Evolutionary conservation across 2,329 filamentous ascomycete species (phyloP).

Genomic region (Xylaria sp.): DNA sequence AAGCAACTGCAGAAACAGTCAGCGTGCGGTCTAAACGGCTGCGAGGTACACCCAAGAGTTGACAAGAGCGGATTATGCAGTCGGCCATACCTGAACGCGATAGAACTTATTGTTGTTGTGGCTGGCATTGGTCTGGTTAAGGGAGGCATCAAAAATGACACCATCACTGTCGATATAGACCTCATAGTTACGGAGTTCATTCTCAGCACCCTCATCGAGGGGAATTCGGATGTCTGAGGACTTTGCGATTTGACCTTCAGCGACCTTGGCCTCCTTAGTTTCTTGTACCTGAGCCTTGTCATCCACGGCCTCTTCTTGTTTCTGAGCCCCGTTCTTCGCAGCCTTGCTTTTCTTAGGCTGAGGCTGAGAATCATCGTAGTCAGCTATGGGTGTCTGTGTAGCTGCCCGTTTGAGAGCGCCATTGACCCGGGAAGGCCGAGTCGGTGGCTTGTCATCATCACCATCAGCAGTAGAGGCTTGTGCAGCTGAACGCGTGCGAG

Average conservation of each 20-base stretch:
- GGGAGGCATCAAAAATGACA: conserved; percentile 75
- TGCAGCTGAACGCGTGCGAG: no score
- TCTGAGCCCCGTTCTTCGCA: conserved; percentile 27
- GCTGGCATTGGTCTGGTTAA: conserved; percentile 75
- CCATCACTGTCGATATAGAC: conserved; percentile 70
- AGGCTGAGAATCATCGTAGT: conserved; percentile 31
- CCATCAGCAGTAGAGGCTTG: no score
- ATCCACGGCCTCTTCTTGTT: conserved; percentile 32
- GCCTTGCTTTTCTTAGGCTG: conserved; percentile 40
- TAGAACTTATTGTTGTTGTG: conserved; percentile 86
- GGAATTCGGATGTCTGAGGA: conserved; percentile 51
- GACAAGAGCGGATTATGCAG: conserved; percentile 5
- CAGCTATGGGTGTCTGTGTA: conserved; percentile 19
- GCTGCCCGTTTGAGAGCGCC: conserved; percentile 30
- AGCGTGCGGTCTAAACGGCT: neutral
- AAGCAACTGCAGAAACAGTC: conserved; percentile 44
- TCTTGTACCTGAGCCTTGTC: conserved; percentile 15
- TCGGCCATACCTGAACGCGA: conserved; percentile 64
- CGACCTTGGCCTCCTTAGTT: conserved; percentile 31
- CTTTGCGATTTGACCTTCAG: conserved; percentile 51
- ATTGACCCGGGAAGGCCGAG: conserved; percentile 14
- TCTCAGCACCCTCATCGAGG: conserved; percentile 49
- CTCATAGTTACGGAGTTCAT: conserved; percentile 40
- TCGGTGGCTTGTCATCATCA: no score
- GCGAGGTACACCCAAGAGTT: neutral